phyloP scores from a whole-genome alignment of 2,329 filamentous ascomycete species.

The Neonectria punicea region DNA sequence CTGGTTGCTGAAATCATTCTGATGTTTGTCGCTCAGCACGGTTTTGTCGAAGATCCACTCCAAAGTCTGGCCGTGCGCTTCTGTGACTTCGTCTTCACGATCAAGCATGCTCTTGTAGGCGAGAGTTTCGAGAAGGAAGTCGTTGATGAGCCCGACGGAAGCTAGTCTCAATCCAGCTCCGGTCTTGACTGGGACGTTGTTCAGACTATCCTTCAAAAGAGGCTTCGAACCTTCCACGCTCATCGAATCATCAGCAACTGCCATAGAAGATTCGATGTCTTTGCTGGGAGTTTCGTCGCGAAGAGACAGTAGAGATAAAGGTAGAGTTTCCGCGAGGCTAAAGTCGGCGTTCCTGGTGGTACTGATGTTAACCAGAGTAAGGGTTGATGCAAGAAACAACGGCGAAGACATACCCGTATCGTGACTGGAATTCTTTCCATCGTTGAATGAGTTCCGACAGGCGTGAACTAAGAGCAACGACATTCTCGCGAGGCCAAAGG shows the following conservation, averaged over 20 bases:
- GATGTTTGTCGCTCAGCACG: not conserved
- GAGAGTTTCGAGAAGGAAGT: conserved; percentile 47
- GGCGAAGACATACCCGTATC: not conserved
- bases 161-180: conserved; percentile 7
- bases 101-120: conserved; percentile 48
- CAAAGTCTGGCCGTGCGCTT: conserved; percentile 47
- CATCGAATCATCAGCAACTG: not conserved
- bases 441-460: conserved; percentile 4
- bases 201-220: not conserved
- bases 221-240: not conserved
- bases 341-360: no score
- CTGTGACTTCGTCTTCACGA: conserved; percentile 45
- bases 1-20: conserved; percentile 18
- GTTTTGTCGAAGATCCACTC: conserved; percentile 49
- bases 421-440: not conserved
- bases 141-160: conserved; percentile 39
- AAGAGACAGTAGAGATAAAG: not conserved
- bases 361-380: not conserved
- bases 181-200: not conserved
- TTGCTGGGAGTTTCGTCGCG: no score
- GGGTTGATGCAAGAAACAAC: not conserved
- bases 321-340: not conserved
- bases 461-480: not conserved
- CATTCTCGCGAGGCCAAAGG: conserved; percentile 31
- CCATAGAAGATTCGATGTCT: not conserved